These are phyloP conservation scores for Lagenidium giganteum DNA, from an alignment of 352 stramenopile genomes.

Conservation along the genomic window DNA sequence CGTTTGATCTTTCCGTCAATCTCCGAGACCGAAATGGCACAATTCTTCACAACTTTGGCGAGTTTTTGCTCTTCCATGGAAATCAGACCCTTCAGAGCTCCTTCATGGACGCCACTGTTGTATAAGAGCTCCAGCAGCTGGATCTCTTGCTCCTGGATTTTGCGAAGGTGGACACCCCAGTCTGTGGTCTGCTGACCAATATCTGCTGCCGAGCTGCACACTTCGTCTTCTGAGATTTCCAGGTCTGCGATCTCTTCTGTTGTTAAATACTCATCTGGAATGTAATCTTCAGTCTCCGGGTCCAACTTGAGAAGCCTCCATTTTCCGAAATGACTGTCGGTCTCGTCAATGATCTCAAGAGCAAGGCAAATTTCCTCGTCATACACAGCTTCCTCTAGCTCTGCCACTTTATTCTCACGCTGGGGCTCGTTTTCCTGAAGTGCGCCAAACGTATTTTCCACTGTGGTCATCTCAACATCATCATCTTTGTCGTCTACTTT, in stretches of 20 bases:
- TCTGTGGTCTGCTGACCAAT: slow-evolving; percentile 18
- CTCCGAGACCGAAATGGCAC: too few species aligned
- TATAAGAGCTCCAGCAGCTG: too few species aligned
- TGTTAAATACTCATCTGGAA: slow-evolving; percentile 46
- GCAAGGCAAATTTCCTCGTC: slow-evolving; percentile 43
- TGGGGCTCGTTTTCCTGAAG: too few species aligned
- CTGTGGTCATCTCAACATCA: slow-evolving; percentile 18
- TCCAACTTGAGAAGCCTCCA: slow-evolving; percentile 62
- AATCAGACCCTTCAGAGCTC: slow-evolving; percentile 57
- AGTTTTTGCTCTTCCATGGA: slow-evolving; percentile 71
- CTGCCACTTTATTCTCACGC: too few species aligned
- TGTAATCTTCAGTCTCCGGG: slow-evolving; percentile 39
- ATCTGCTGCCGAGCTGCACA: slow-evolving; percentile 30
- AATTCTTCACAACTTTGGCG: slow-evolving; percentile 40
- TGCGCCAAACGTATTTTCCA: too few species aligned
- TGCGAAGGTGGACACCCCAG: slow-evolving; percentile 45
- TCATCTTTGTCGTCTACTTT: too few species aligned
- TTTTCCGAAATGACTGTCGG: slow-evolving; percentile 4
- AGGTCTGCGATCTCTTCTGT: slow-evolving; percentile 56
- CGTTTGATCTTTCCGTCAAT: too few species aligned
- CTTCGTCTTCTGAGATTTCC: slow-evolving; percentile 59
- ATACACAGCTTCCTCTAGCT: slow-evolving; percentile 14
- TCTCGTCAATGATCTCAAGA: slow-evolving; percentile 16
- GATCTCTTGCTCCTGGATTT: slow-evolving; percentile 46
- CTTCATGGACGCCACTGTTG: too few species aligned